Evolutionary conservation across 495 filamentous ascomycete genomes (phyloP), one percentile per base, ranked within the genome.

Genomic region (Neurospora sp.): DNA sequence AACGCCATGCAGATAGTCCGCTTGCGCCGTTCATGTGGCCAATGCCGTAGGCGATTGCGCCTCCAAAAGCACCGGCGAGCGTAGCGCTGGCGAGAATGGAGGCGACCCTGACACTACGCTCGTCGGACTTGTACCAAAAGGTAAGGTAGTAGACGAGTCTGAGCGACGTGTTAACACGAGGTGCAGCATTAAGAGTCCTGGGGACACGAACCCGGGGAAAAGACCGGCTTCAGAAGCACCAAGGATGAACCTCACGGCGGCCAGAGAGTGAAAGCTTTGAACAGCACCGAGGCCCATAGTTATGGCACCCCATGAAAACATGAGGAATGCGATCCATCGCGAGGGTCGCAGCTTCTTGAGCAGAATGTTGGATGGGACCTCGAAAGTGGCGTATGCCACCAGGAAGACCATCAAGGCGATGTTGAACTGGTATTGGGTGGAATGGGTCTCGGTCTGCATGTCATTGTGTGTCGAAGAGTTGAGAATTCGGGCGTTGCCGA

Each of bases 381-480:
- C 90, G 75, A 92, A 91, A 1, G 89, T 73, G 42, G 86, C 89
- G 75, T 93, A 94, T 16, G 87, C 90, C 12, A 93, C 87, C 0
- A 93, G 81, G 76, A 93, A 93, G 12, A 93, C 85, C 88, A 91
- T 93, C 6, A 93, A 80, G 31, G 91, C 90, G 72, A 93, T 89
- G 72, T 92, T 92, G 79, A 88, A 92, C 75, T 92, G 84, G 76
- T 87, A 87, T 16, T 85, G 84, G 10, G 87, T 87, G 81, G 91
- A 90, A 71, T 85, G 76, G 11, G 90, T 91, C 74, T 89, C 87
- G 16, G 86, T 84, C 60, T 90, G 86, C 76, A 92, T 85, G 80
- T 92, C 90, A 81, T 92, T 83, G 27, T 82, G 69, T 0, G 86
- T 88, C 11, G 86, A 82, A 14, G 83, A 79, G 78, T 93, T 92